phyloP scores from a whole-genome alignment of 192 early-diverging fungal genomes.

The Backusella morwellensis region DNA sequence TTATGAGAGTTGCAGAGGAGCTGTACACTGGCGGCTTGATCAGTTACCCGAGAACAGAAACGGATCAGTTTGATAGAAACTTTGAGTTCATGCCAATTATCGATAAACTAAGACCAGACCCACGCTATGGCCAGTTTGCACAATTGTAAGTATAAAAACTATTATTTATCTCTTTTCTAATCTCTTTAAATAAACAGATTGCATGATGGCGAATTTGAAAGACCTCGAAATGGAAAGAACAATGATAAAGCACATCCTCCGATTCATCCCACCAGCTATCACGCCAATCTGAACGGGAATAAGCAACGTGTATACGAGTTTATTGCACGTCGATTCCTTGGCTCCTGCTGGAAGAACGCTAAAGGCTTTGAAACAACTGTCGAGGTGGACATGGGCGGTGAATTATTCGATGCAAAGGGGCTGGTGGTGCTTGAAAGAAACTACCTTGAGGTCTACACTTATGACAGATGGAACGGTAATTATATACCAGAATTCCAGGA shows the following conservation, averaged over 20 bases:
- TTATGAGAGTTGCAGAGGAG: conserved; percentile 86
- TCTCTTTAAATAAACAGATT: conserved; percentile 40
- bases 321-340: conserved; percentile 84
- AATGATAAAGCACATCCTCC: conserved; percentile 99
- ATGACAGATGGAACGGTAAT: conserved; percentile 82
- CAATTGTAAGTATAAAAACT: conserved; percentile 32
- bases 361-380: conserved; percentile 82
- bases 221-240: conserved; percentile 77
- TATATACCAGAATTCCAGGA: conserved; percentile 69
- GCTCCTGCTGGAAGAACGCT: conserved; percentile 89
- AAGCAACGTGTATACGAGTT: conserved; percentile 83
- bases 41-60: conserved; percentile 97
- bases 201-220: conserved; percentile 60
- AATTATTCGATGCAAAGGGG: conserved; percentile 75
- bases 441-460: conserved; percentile 91
- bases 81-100: conserved; percentile 72
- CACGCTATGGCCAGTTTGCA: conserved; percentile 41
- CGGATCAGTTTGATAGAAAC: conserved; percentile 79
- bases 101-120: conserved; percentile 56
- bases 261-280: conserved; percentile 82
- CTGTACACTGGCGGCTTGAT: conserved; percentile 88
- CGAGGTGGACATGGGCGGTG: conserved; percentile 64
- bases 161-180: neutral
- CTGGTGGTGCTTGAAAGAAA: conserved; percentile 80
- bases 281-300: conserved; percentile 58